Evolutionary conservation across 371 early-diverging fungal genomes (phyloP), one percentile per base, ranked within the genome.

Genomic region (Nematocida sp.): DNA sequence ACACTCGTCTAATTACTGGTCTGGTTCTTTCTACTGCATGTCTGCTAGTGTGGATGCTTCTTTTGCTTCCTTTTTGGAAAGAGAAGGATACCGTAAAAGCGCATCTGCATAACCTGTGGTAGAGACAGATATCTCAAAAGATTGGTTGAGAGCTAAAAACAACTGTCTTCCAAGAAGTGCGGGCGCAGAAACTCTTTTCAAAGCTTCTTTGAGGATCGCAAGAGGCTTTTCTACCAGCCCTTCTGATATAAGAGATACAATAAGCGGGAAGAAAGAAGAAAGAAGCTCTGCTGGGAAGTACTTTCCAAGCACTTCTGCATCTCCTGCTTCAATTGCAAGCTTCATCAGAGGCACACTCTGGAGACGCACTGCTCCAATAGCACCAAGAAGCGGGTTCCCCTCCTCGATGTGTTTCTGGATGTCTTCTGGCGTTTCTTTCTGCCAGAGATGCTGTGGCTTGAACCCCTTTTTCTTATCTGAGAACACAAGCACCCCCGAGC

Each of bases 71-170:
- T 56, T 19, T 32, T n/a, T 31, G 55, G 43, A 13, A 34, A 70
- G 27, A 50, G 57, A 31, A 29, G 29, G 23, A 31, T 41, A 70
- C 19, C 5, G 17, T 7, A 43, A 17, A 32, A 70, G 34, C 37
- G 74, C 74, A 60, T 70, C 74, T 1, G 43, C 23, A 13, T 29
- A 37, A 38, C 74, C 74, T n/a, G 74, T 70, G 8, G 74, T 70
- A 0, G 46, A 34, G 7, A 67, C 1, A 4, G 74, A 5, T 0
- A 37, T 8, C 7, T 31, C 36, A 41, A 58, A 27, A 1, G 31
- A 21, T 3, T 2, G n/a, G 15, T 34, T 32, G 17, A 67, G 50
- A 5, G 45, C 15, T 17, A 37, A 43, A 31, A 21, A 19, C 0
- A 67, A 11, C 49, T 67, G 56, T 48, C 29, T 56, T 19, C 36